Evolutionary conservation across 169 alveolate genomes (phyloP).

Genomic region (Plasmodium blacklocki): DNA sequence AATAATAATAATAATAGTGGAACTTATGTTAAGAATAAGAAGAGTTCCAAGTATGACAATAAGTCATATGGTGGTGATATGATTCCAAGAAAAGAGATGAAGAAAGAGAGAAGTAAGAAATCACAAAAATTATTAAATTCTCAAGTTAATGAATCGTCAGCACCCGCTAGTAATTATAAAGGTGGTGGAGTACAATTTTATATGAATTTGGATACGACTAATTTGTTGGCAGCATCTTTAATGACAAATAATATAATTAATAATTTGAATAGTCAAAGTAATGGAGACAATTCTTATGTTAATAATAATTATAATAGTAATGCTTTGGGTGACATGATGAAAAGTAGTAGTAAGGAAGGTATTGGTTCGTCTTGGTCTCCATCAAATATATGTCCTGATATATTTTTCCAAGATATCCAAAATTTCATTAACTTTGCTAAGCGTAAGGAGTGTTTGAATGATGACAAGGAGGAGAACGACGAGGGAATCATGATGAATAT

Average conservation of each 20-base stretch:
- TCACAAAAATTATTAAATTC: not conserved
- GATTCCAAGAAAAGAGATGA: not conserved
- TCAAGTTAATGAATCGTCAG: not conserved
- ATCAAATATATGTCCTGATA: slow-evolving; percentile 4
- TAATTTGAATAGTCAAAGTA: not conserved
- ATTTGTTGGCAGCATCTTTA: too few species aligned
- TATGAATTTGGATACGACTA: too few species aligned
- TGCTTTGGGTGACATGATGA: not conserved
- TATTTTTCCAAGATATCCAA: slow-evolving; percentile 59
- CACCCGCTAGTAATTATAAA: not conserved
- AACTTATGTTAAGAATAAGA: not conserved
- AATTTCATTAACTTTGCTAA: slow-evolving; percentile 57
- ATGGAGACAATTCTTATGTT: slow-evolving; percentile 9
- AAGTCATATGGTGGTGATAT: not conserved
- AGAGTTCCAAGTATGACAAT: not conserved
- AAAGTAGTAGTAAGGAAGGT: slow-evolving; percentile 1
- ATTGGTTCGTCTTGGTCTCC: not conserved
- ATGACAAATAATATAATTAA: not conserved
- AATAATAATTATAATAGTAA: not conserved
- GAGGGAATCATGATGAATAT: not conserved
- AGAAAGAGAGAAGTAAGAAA: slow-evolving; percentile 3
- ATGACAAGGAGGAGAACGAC: not conserved
- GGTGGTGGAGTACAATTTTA: too few species aligned
- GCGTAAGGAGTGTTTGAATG: slow-evolving; percentile 3
- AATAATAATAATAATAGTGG: not conserved